Evolutionary conservation across 2,329 filamentous ascomycete species (phyloP).

Genomic region (Claviceps capensis): DNA sequence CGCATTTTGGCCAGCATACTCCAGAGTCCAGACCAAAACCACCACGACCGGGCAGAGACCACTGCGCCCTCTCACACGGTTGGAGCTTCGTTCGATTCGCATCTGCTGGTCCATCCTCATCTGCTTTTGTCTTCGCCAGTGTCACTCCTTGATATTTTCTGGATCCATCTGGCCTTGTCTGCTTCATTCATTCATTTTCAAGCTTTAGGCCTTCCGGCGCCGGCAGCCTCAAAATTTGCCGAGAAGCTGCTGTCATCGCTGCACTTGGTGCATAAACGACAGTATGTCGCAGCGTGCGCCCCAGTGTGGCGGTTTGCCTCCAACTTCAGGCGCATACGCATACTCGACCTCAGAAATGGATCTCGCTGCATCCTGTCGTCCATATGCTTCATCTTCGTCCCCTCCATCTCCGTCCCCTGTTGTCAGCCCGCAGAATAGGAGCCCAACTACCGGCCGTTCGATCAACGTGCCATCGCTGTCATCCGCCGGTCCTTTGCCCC

Average conservation of each 20-base stretch:
- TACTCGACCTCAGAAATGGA: constrained; percentile 3
- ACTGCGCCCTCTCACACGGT: background rate
- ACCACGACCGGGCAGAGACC: background rate
- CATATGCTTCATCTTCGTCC: constrained; percentile 9
- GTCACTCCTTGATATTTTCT: background rate
- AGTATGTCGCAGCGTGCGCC: constrained; percentile 41
- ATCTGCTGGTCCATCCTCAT: background rate
- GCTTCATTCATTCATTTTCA: background rate
- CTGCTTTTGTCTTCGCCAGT: background rate
- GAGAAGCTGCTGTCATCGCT: constrained; percentile 7
- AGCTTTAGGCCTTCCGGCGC: background rate
- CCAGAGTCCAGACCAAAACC: background rate
- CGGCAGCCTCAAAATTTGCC: constrained; percentile 1
- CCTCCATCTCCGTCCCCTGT: constrained; percentile 11
- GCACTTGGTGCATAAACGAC: constrained; percentile 12
- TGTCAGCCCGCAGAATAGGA: constrained; percentile 24
- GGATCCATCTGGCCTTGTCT: background rate
- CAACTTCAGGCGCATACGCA: constrained; percentile 12
- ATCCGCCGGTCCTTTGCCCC: constrained; percentile 11
- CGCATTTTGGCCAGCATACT: background rate
- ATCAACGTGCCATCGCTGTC: constrained; percentile 12
- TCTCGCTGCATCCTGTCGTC: background rate
- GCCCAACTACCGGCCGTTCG: constrained; percentile 30
- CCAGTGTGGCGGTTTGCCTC: constrained; percentile 28
- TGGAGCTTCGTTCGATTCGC: background rate